Evolutionary conservation across 805 yeast genomes (phyloP), one percentile per base, ranked within the genome.

Genomic region (Saturnispora gosingensis): DNA sequence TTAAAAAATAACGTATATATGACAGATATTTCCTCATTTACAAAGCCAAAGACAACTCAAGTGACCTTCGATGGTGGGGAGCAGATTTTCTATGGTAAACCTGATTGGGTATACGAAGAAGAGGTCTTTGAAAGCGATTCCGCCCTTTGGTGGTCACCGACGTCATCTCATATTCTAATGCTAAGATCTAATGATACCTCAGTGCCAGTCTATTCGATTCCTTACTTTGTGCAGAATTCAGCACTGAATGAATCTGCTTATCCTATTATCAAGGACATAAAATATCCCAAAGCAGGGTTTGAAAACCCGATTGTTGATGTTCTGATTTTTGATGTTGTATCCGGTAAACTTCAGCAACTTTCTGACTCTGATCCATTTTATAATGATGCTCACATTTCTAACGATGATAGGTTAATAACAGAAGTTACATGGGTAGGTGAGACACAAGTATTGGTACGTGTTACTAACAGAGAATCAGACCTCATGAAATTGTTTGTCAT

Each of bases 81-180:
- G 1, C 74, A 79, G 56, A 72, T 87, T 7, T 88, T 88, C 67
- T 85, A 89, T 62, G 97, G 96, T 2, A 82, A 83, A 54, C 95
- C 96, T 0, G 96, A 88, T 62, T 88, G 97, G 97, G 95, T 88
- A 7, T 88, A 88, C 59, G 97, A 89, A 62, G 97, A 88, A 58
- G 97, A 88, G 66, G 93, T 88, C 0, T 75, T 85, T 49, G 80
- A 78, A 35, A 75, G 78, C 24, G 88, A 83, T 58, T 67, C 74
- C 22, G 87, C 90, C 0, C 58, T 88, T 46, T 88, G 95, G 95
- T 89, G 96, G 96, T 83, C 95, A 5, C 87, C 87, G 8, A 66
- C 72, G 42, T 89, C 91, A 11, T 69, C 75, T n/a, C 75, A 72
- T 58, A 62, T 89, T 43, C 76, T 88, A 0, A 83, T 78, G 55